Evolutionary conservation across 345 rosid genomes (phyloP), one percentile per base, ranked within the genome.

Genomic region (Gossypium turneri): DNA sequence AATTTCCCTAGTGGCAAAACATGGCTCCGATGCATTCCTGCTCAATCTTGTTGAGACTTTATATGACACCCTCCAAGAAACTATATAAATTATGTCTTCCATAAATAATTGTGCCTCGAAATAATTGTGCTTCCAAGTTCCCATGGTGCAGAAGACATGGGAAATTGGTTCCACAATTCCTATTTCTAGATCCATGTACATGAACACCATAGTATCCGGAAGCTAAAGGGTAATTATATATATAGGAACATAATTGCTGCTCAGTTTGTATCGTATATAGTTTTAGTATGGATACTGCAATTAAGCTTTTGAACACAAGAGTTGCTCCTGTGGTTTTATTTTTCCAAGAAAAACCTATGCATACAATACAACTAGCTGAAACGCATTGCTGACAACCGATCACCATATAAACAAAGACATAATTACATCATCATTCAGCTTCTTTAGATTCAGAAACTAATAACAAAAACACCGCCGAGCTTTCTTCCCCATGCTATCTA

Each of bases 11-110:
- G 62, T 91, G 59, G 95, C 91, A 7, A 89, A 83, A 74, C 90
- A 89, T 55, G 97, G 95, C 50, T 89, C 92, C 4, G 98, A 94
- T 66, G 80, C 84, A 55, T 91, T 91, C 82, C 86, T 94, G 77
- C 88, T 91, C 24, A 80, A 82, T 73, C 79, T 91, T 79, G 89
- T 90, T 27, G 91, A 90, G 82, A 80, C 82, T 13, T 84, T 93
- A 34, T 69, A 79, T 20, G 78, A 72, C 20, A 52, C 83, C 50
- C 83, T 87, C 62, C 56, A 77, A 70, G 79, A 85, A 61, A 75
- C 75, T 65, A 65, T 55, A 57, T 50, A 41, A 73, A 34, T 7
- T n/a, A 12, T 41, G 25, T 65, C 50, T 41, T n/a, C 10, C 24
- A 10, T 25, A 25, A 12, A 24, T 12, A 12, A 59, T 27, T 11